Evolutionary conservation across 1,284 basidiomycete genomes (phyloP), one percentile per base, ranked within the genome.

Genomic region (Porodaedalea pini): DNA sequence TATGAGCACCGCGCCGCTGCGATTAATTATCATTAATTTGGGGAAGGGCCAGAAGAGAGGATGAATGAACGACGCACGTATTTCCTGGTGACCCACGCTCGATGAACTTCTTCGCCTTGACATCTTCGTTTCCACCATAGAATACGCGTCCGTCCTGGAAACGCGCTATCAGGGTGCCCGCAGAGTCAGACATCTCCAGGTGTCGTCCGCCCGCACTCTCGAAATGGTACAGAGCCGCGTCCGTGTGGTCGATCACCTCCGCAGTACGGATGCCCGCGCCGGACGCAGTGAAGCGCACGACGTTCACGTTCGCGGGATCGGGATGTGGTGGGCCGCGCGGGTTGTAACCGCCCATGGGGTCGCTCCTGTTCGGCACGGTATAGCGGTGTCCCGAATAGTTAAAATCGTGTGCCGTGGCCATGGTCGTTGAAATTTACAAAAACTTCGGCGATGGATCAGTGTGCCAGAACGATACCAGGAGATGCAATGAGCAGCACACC

Each of bases 221-320:
- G 39, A 59, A 54, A 5, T 34, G 31, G 48, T 40, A 59, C 11
- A 37, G 27, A 19, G n/a, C 41, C 8, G 17, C 19, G 31, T 47
- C 45, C 4, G 19, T 39, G 31, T 53, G 25, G 29, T 50, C 39
- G 27, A 27, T 40, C 13, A 59, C 51, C 4, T 49, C 40, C 2
- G 44, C 51, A 13, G 34, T 34, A 25, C 32, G 29, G 15, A 39
- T 49, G 19, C 17, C 19, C 4, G 13, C 44, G 36, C 36, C 21
- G 17, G 40, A 41, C 6, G 41, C 47, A 10, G 57, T 36, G 29
- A 59, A 59, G 45, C 39, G 36, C 27, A 52, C 21, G 43, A 59
- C 52, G 36, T 47, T 29, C 11, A 31, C 27, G 25, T 48, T 39
- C 13, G 43, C 17, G 17, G 50, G 50, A 21, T 45, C 34, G 17